Conservation (phyloP, 805 yeast genomes). For the Candida loeiensis region DNA sequence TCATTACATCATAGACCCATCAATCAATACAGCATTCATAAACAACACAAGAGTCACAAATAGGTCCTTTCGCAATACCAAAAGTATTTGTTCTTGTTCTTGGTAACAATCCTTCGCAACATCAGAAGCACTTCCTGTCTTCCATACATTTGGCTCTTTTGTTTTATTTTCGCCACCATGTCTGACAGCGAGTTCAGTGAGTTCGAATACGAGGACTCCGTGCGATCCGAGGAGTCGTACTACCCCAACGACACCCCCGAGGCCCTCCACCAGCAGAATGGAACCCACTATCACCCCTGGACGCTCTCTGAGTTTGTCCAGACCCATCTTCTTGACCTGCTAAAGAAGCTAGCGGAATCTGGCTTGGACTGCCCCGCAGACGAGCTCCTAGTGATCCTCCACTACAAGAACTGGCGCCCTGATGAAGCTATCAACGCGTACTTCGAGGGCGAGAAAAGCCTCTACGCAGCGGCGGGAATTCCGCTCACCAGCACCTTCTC, state of each 20-base stretch:
- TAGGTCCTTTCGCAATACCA: too few relatives aligned
- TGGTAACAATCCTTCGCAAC: too few relatives aligned
- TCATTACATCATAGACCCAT: too few relatives aligned
- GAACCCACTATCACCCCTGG: constrained; percentile 25
- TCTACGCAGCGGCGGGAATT: constrained; percentile 30
- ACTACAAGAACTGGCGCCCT: constrained; percentile 36
- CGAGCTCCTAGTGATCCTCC: constrained; percentile 35
- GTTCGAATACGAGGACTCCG: constrained; percentile 1
- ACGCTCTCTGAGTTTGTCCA: constrained; percentile 23
- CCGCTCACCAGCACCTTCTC: constrained; percentile 12
- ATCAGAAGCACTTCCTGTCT: neutral
- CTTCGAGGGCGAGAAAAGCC: constrained; percentile 27
- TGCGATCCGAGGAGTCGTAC: neutral
- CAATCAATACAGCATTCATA: too few relatives aligned
- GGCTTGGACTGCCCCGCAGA: constrained; percentile 26
- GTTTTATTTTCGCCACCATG: constrained; percentile 1
- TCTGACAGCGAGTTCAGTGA: neutral
- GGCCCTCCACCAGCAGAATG: constrained; percentile 11
- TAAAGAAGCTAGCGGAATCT: constrained; percentile 18
- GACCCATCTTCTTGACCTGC: constrained; percentile 21
- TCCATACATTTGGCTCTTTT: too few relatives aligned
- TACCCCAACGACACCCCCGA: neutral
- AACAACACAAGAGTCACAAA: too few relatives aligned
- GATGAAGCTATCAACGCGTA: constrained; percentile 37
- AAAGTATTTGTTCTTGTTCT: too few relatives aligned